Conservation (phyloP, 345 rosid genomes). For the Citrus glauca region DNA sequence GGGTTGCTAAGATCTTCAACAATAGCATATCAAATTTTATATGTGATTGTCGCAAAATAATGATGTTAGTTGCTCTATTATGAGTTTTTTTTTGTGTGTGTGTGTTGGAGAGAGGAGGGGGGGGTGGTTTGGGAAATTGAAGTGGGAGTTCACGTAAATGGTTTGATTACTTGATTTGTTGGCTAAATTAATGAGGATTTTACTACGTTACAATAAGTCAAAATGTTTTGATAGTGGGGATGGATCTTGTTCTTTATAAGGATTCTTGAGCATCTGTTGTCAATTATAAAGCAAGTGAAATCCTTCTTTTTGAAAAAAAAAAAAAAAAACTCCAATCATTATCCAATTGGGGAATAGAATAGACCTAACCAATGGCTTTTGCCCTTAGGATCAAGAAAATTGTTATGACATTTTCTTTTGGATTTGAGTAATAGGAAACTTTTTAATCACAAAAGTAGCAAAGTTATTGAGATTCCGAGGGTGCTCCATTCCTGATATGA, state of each 20-base stretch:
- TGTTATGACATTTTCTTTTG: not conserved
- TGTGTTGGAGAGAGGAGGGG: no score
- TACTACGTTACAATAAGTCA: not conserved
- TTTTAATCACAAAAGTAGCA: not conserved
- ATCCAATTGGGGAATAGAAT: not conserved
- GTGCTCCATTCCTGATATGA: not conserved
- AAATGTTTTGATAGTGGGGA: not conserved
- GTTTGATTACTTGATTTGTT: not conserved
- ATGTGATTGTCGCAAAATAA: not conserved
- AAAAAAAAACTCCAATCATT: not conserved
- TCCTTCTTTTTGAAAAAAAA: not conserved
- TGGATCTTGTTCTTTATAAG: not conserved
- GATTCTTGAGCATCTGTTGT: constrained; percentile 6
- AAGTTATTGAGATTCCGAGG: not conserved
- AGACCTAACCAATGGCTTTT: not conserved
- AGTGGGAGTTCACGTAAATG: not conserved
- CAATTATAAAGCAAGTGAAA: constrained; percentile 4
- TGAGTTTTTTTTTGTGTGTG: not conserved
- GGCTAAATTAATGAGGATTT: not conserved
- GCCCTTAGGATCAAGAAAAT: not conserved
- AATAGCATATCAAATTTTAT: not conserved
- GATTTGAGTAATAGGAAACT: not conserved
- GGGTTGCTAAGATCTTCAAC: not conserved
- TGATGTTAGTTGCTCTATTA: not conserved
- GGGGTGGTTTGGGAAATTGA: not conserved